phyloP scores from a whole-genome alignment of 352 stramenopile genomes.

The Phytophthora boehmeriae region DNA sequence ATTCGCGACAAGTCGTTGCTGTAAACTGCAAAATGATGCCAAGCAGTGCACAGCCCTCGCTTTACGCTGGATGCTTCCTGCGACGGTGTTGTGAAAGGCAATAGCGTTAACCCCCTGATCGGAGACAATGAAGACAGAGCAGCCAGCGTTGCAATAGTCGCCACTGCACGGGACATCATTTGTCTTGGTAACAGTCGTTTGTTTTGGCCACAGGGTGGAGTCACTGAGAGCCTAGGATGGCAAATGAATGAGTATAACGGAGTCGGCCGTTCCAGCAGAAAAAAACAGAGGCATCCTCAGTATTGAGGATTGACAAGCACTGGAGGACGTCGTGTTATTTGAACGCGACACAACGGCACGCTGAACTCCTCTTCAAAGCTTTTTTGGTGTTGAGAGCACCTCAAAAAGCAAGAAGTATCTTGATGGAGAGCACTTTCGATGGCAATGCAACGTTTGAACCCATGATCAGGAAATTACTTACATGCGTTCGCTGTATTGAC shows the following conservation, averaged over 20 bases:
- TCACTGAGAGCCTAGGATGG: not conserved
- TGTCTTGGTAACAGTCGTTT: not conserved
- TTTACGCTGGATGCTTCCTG: conserved; percentile 4
- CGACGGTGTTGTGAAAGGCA: not conserved
- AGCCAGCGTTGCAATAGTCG: not conserved
- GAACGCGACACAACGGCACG: no score
- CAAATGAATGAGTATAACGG: not conserved
- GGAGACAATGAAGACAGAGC: conserved; percentile 6
- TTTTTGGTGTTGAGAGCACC: no score
- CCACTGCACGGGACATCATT: conserved; percentile 3
- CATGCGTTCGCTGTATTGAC: no score
- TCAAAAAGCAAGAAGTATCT: no score
- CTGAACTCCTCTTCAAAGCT: no score
- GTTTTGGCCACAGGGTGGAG: not conserved
- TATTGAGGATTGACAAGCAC: no score
- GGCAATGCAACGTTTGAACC: no score
- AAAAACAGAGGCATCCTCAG: no score
- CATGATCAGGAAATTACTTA: no score
- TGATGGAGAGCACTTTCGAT: no score
- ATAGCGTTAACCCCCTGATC: not conserved
- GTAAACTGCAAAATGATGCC: not conserved
- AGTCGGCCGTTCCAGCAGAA: no score
- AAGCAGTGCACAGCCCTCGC: not conserved
- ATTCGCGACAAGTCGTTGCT: not conserved
- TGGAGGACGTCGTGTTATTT: no score